Base-by-base conservation (phyloP, 108 stramenopile genomes). In the Fragilaria crotonensis region DNA sequence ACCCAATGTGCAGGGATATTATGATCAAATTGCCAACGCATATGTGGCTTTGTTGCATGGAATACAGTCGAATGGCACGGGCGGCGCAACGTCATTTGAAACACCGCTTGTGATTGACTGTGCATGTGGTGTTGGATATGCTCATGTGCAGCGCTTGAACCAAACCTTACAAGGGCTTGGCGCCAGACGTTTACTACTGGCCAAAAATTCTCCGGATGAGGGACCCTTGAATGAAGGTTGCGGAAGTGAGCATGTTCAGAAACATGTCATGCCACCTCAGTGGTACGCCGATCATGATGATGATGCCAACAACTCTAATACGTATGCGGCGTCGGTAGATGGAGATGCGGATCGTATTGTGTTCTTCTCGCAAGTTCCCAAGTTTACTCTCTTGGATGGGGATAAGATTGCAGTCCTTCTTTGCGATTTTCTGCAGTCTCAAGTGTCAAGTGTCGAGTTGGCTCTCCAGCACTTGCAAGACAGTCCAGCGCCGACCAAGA, bases 291-390 rank as follows among this genome's bases (percentile, higher is more conserved):
- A 63, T 3, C 31, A 36, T 17, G 59, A 55, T 45, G 29, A 59
- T 28, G 33, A 0, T 5, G n/a, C 23, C 49, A 41, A 20, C 3
- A 25, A 54, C 62, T 1, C 64, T 52, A 51, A 28, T 31, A 17
- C 57, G 31, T 84, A 93, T 66, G 71, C 75, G 68, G 76, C 80
- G 56, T 91, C 95, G 25, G 72, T 98, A 44, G 99, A 99, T 68
- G 99, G 99, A 52, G 99, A 99, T 77, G 96, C 96, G 11, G 99
- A 99, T 75, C 86, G 98, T 2, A 78, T 98, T 45, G 96, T 99
- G 31, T 99, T 95, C 78, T 90, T 95, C 77, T 81, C 41, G 53
- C 66, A 32, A 33, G 45, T 31, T 14, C 1, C 25, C 17, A 19
- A 20, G 28, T 81, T 90, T 59, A 55, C 72, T 28, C 63, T 99